Conservation (phyloP, 805 yeast species). For the Candida peoriensis region DNA sequence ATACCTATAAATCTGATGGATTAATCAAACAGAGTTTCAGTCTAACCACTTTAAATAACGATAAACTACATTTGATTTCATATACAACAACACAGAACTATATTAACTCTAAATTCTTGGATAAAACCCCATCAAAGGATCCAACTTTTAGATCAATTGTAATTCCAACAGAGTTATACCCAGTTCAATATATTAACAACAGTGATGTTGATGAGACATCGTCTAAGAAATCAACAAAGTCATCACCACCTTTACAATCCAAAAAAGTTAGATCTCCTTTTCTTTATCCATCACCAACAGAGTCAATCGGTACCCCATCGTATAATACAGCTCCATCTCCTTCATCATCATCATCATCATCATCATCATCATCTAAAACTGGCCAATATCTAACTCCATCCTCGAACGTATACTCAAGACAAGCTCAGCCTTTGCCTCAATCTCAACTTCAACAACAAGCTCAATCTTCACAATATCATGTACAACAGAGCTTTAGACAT, state of each 20-base stretch:
- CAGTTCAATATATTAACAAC: too few species aligned
- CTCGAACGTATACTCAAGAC: conserved; percentile 3
- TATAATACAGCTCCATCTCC: conserved; percentile 6
- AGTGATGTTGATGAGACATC: conserved; percentile 2
- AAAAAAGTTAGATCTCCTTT: too few species aligned
- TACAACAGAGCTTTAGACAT: too few species aligned
- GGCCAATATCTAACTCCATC: conserved; percentile 2
- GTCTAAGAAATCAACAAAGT: too few species aligned
- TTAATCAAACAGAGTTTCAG: conserved; percentile 63
- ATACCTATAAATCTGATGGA: conserved; percentile 44
- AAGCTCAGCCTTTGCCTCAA: background rate
- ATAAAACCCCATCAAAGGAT: conserved; percentile 42
- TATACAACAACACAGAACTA: conserved; percentile 36
- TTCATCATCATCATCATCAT: conserved; percentile 7
- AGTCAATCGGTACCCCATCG: too few species aligned
- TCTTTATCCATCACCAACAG: too few species aligned
- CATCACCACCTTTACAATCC: too few species aligned
- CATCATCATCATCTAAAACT: conserved; percentile 6
- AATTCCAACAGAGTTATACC: conserved; percentile 33
- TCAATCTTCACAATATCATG: too few species aligned
- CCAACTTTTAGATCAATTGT: conserved; percentile 23
- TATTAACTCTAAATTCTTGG: conserved; percentile 23
- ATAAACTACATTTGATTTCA: conserved; percentile 57
- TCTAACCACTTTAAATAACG: conserved; percentile 44
- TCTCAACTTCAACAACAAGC: too few species aligned